Percentiles rank a stretch among this genome's conserved stretches.
Evolutionary conservation across 1,284 basidiomycete species (phyloP).

Genomic region (Heterobasidion irregulare): DNA sequence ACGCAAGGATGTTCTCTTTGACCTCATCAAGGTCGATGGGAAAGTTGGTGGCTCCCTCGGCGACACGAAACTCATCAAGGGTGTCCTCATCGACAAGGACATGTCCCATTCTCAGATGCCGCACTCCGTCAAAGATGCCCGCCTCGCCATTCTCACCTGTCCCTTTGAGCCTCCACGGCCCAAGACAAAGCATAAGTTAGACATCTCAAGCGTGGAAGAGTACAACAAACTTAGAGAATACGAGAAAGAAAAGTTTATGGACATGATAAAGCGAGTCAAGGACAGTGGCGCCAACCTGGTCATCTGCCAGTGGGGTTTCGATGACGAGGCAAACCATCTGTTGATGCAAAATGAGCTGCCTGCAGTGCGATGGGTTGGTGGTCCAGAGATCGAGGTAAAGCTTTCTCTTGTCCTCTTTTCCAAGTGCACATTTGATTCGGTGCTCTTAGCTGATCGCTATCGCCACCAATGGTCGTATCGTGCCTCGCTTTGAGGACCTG

Average conservation of each 20-base stretch:
- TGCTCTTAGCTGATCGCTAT: constrained; percentile 83
- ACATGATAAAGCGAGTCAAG: constrained; percentile 97
- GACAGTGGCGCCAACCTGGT: constrained; percentile 98
- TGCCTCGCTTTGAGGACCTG: constrained; percentile 96
- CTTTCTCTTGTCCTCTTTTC: not conserved
- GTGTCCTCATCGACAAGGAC: constrained; percentile 98
- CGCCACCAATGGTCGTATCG: constrained; percentile 96
- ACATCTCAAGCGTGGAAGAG: constrained; percentile 97
- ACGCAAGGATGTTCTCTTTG: constrained; percentile 93
- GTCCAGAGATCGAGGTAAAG: constrained; percentile 93
- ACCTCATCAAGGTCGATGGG: constrained; percentile 98
- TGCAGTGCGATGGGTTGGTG: constrained; percentile 98
- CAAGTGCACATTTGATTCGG: not conserved
- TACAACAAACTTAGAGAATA: constrained; percentile 93
- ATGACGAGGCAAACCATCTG: constrained; percentile 98
- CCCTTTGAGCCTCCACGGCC: constrained; percentile 98
- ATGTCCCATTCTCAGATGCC: constrained; percentile 99
- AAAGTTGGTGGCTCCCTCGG: constrained; percentile 97
- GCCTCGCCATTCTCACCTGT: constrained; percentile 95
- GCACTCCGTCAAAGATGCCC: constrained; percentile 78
- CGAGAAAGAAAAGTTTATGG: constrained; percentile 92
- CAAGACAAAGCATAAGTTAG: constrained; percentile 99
- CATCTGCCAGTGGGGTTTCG: constrained; percentile 99
- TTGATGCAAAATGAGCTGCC: constrained; percentile 97
- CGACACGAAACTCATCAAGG: constrained; percentile 89